Percentiles rank a stretch among this genome's conserved stretches.
phyloP scores from a whole-genome alignment of 176 grass and related monocot genomes.

The Leersia perrieri region DNA sequence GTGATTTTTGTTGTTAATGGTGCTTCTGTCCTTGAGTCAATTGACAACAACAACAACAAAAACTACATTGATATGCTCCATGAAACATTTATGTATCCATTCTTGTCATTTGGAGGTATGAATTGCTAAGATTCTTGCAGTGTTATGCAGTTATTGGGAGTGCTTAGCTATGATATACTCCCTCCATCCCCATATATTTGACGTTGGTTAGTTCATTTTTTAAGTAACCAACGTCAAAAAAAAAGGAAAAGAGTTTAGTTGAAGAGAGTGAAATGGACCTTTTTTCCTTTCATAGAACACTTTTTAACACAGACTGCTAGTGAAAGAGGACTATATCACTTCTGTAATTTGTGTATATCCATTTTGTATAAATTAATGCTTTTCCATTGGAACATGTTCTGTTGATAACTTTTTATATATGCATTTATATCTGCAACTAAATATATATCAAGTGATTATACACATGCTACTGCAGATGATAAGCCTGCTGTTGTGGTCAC shows the following conservation, averaged over 20 bases:
- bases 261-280: too few species aligned
- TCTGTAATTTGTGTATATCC: not conserved
- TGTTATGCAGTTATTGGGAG: not conserved
- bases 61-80: conserved; percentile 48
- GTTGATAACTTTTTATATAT: not conserved
- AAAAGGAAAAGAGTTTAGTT: too few species aligned
- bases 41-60: conserved; percentile 20
- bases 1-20: conserved; percentile 79
- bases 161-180: not conserved
- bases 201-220: too few species aligned
- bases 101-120: conserved; percentile 72
- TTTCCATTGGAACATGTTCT: not conserved
- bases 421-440: not conserved
- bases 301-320: too few species aligned
- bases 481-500: conserved; percentile 64
- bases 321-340: too few species aligned
- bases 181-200: too few species aligned
- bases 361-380: not conserved
- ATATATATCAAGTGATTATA: not conserved
- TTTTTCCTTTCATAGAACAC: too few species aligned
- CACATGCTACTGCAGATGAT: conserved; percentile 48
- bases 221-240: too few species aligned
- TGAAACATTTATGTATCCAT: conserved; percentile 63
- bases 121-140: not conserved
- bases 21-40: conserved; percentile 47